Conservation (phyloP, 2,329 filamentous ascomycete species). For the Stylonectria norvegica region DNA sequence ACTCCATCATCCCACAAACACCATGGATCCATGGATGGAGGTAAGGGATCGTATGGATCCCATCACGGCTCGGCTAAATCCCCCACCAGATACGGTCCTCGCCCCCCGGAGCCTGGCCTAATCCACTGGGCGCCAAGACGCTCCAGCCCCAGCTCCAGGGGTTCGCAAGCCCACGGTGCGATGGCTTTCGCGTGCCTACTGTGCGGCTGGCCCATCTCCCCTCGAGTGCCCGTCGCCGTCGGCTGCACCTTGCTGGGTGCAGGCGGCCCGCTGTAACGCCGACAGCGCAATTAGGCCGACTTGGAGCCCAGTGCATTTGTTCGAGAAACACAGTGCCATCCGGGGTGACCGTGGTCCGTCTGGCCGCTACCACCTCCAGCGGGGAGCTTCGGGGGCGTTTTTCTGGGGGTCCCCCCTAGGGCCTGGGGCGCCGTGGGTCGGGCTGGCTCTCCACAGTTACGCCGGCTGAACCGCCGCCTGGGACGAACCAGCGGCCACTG, state of each 20-base stretch:
- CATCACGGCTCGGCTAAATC: background rate
- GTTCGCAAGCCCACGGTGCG: conserved; percentile 10
- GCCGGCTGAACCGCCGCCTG: conserved; percentile 55
- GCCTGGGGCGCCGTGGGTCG: conserved; percentile 1
- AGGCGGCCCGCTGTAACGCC: conserved; percentile 16
- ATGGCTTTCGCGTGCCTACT: conserved; percentile 12
- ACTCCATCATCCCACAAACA: too few relatives aligned
- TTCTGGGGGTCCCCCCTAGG: conserved; percentile 6
- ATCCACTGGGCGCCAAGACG: conserved; percentile 18
- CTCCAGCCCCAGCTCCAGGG: conserved; percentile 18
- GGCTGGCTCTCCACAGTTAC: conserved; percentile 50
- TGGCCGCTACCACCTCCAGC: too few relatives aligned
- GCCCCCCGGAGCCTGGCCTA: background rate
- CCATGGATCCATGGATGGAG: too few relatives aligned
- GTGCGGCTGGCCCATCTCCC: conserved; percentile 13
- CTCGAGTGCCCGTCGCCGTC: too few relatives aligned
- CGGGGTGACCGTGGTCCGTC: too few relatives aligned
- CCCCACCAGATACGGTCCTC: background rate
- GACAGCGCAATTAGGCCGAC: conserved; percentile 28
- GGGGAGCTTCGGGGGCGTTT: background rate
- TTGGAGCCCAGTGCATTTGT: conserved; percentile 15
- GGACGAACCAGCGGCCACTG: conserved; percentile 35
- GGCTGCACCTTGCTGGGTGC: conserved; percentile 11
- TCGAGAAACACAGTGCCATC: too few relatives aligned
- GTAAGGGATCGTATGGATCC: too few relatives aligned